phyloP scores from a whole-genome alignment of 768 basidiomycete species.

The Russula virescens region DNA sequence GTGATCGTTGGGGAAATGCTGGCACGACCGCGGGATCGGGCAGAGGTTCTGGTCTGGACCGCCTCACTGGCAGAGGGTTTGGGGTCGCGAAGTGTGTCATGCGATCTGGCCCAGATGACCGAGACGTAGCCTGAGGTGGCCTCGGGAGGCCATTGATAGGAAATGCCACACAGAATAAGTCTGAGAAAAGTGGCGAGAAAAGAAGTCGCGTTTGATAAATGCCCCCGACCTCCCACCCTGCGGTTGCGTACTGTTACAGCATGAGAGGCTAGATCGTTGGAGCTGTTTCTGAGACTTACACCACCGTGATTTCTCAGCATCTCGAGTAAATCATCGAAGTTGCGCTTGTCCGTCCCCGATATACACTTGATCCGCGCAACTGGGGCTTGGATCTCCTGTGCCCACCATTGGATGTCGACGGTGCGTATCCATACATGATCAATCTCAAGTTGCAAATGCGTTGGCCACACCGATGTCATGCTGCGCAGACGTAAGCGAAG shows the following conservation, averaged over 20 bases:
- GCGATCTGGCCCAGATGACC: too few species aligned
- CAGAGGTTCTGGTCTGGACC: too few species aligned
- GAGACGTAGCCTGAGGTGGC: too few species aligned
- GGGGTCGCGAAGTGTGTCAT: too few species aligned
- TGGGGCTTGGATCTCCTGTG: not conserved
- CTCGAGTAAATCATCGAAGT: not conserved
- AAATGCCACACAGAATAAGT: not conserved
- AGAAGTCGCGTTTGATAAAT: too few species aligned
- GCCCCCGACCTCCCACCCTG: too few species aligned
- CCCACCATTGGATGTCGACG: conserved; percentile 11
- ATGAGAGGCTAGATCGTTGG: not conserved
- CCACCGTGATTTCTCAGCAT: not conserved
- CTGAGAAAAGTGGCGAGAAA: not conserved
- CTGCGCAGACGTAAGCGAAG: not conserved
- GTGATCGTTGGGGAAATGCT: too few species aligned
- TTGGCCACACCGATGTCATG: not conserved
- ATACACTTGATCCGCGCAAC: not conserved
- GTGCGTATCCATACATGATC: not conserved
- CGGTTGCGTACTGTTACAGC: not conserved
- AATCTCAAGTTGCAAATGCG: not conserved
- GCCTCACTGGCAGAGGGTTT: too few species aligned
- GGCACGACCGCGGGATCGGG: too few species aligned
- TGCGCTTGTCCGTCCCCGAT: not conserved
- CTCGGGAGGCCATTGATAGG: too few species aligned
- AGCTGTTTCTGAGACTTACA: not conserved